Conservation (phyloP, 805 yeast genomes). For the Kregervanrija pseudodelftensis region DNA sequence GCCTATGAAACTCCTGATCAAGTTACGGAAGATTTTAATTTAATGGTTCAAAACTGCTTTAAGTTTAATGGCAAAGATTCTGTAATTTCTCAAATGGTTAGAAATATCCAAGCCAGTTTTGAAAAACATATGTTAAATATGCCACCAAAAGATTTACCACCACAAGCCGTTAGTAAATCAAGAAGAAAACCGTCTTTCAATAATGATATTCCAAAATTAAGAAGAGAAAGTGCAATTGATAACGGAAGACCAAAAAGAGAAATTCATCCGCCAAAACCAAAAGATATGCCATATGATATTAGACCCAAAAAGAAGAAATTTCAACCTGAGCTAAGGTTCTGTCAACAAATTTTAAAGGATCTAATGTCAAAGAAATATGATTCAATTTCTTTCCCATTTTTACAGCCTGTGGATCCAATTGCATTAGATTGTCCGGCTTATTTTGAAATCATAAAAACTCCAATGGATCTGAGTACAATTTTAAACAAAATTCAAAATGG, state of each 20-base stretch:
- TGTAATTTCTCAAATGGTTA: conserved; percentile 85
- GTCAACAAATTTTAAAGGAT: conserved; percentile 77
- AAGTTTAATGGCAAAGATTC: conserved; percentile 81
- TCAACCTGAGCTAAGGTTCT: conserved; percentile 83
- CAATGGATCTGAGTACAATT: conserved; percentile 92
- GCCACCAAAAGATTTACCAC: conserved; percentile 56
- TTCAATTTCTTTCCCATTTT: conserved; percentile 79
- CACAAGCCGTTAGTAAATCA: background rate
- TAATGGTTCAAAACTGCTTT: conserved; percentile 78
- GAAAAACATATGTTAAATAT: conserved; percentile 88
- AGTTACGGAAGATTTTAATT: conserved; percentile 69
- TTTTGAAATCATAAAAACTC: conserved; percentile 76
- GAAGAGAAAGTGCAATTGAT: conserved; percentile 58
- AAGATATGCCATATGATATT: conserved; percentile 85
- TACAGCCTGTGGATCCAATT: conserved; percentile 92
- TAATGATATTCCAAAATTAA: conserved; percentile 52
- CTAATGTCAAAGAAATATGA: conserved; percentile 77
- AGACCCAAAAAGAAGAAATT: conserved; percentile 88
- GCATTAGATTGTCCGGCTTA: conserved; percentile 90
- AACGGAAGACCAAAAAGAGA: conserved; percentile 91
- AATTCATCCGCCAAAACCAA: conserved; percentile 93
- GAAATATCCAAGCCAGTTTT: conserved; percentile 83
- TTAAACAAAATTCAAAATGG: conserved; percentile 75
- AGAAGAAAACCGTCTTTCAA: conserved; percentile 26
- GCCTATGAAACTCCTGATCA: conserved; percentile 69